These are phyloP conservation scores for Eragrostis nindensis DNA, from an alignment of 176 grass and related monocot species.

Conservation along the genomic window DNA sequence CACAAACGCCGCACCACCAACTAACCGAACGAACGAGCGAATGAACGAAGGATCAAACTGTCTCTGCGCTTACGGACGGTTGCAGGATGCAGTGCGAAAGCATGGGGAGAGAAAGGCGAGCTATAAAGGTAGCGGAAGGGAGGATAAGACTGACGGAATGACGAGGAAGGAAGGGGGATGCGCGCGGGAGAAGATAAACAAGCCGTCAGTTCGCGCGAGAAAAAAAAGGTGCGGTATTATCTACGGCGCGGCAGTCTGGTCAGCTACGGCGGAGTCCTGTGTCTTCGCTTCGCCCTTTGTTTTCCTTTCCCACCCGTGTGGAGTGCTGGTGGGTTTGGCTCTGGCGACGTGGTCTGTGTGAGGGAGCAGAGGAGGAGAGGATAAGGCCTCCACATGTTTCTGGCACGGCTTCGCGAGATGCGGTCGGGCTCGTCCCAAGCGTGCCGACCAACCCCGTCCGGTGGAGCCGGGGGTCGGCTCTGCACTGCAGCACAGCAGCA, in stretches of 20 bases:
- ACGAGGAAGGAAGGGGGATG: not conserved
- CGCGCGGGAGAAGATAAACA: constrained; percentile 48
- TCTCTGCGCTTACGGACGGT: not conserved
- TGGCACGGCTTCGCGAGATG: constrained; percentile 40
- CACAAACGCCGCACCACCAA: not conserved
- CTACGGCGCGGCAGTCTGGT: constrained; percentile 7
- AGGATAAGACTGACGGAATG: constrained; percentile 50
- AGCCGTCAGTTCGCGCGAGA: constrained; percentile 10
- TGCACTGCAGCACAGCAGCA: not conserved
- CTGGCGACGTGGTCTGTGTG: too few species aligned
- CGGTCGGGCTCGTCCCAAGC: constrained; percentile 2
- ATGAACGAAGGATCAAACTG: not conserved
- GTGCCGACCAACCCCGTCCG: constrained; percentile 38
- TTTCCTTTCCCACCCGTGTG: not conserved
- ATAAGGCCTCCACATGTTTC: constrained; percentile 68
- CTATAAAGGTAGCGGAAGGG: constrained; percentile 47
- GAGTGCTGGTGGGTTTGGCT: constrained; percentile 17
- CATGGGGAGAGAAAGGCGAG: constrained; percentile 2
- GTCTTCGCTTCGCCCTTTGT: too few species aligned
- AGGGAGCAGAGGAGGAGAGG: constrained; percentile 19
- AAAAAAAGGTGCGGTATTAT: constrained; percentile 43
- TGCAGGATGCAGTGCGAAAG: not conserved
- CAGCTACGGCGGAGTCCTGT: not conserved
- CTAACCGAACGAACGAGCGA: not conserved
- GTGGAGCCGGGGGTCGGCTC: not conserved